Evolutionary conservation across 202 grass and related monocot species (phyloP).

Genomic region (Dendrocalamus latiflorus): DNA sequence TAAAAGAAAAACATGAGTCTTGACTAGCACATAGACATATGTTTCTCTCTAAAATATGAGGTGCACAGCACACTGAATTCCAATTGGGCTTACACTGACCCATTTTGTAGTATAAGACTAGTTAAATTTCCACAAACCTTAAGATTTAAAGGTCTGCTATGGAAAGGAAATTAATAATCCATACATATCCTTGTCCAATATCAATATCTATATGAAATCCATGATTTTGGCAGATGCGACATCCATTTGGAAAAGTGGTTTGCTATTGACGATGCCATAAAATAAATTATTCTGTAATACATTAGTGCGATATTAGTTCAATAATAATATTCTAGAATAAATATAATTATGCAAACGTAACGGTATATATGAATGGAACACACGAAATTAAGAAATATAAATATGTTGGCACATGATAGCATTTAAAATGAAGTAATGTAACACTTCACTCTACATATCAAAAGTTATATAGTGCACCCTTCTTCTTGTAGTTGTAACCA

Average conservation of each 20-base stretch:
- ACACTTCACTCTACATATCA: neutral
- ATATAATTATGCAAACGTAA: neutral
- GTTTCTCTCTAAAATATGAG: neutral
- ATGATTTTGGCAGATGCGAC: too few relatives aligned
- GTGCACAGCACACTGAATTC: neutral
- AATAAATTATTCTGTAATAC: neutral
- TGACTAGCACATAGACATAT: too few relatives aligned
- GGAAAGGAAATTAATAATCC: neutral
- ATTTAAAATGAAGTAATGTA: constrained; percentile 1
- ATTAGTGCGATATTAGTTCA: neutral
- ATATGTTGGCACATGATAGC: neutral
- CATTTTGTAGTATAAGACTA: neutral
- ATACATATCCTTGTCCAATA: neutral
- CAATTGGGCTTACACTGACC: neutral
- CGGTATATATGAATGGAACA: neutral
- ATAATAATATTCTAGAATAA: neutral
- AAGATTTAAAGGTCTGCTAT: neutral
- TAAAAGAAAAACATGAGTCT: neutral
- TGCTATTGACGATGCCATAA: neutral
- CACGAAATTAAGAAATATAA: neutral
- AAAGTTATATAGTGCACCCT: too few relatives aligned
- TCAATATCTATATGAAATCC: neutral
- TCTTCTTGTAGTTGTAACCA: neutral
- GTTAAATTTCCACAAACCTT: neutral
- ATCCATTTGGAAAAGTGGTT: neutral